Base-by-base conservation (phyloP, 495 filamentous ascomycete species). In the Aspergillus nidulans region DNA sequence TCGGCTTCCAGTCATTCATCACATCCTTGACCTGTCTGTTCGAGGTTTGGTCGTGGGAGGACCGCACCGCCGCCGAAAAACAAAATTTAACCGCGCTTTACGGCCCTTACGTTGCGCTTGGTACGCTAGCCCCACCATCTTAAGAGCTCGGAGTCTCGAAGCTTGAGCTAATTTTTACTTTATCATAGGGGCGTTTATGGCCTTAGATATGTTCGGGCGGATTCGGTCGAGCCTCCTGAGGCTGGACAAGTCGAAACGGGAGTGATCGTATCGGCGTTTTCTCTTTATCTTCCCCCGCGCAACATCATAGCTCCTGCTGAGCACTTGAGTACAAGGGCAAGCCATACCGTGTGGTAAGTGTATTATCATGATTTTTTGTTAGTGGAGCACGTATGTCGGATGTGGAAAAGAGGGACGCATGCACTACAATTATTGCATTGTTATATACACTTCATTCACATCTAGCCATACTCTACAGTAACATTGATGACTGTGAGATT, bases 1-100 rank as follows among this genome's bases (percentile, higher is more conserved):
- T 85, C 58, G 85, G 82, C 0, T 62, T 85, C 20, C 80, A 91
- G 65, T 84, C 85, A 8, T 84, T 81, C 34, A 59, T 95, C 52
- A 91, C 91, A 0, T 89, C 91, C 0, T 56, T 81, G 4, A 80
- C 84, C 4, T 95, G 89, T 69, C 79, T 89, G 25, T 72, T 76
- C 9, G 82, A 84, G 40, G 77, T 81, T 40, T 73, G 70, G 77
- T 73, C 64, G 49, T 84, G 81, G 76, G 72, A 77, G 55, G 82
- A 84, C 56, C 69, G 85, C 15, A 75, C 81, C n/a, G 58, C 69
- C 0, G 63, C 58, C 4, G 69, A 84, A 57, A 86, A 83, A 58
- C 59, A 77, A 52, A 83, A 83, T 57, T 62, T 85, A 50, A 80
- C 77, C 1, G 77, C 77, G 57, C 65, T 89, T 12, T 92, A 91